Evolutionary conservation across 805 yeast species (phyloP), one percentile per base, ranked within the genome.

Genomic region (Torulaspora quercuum): DNA sequence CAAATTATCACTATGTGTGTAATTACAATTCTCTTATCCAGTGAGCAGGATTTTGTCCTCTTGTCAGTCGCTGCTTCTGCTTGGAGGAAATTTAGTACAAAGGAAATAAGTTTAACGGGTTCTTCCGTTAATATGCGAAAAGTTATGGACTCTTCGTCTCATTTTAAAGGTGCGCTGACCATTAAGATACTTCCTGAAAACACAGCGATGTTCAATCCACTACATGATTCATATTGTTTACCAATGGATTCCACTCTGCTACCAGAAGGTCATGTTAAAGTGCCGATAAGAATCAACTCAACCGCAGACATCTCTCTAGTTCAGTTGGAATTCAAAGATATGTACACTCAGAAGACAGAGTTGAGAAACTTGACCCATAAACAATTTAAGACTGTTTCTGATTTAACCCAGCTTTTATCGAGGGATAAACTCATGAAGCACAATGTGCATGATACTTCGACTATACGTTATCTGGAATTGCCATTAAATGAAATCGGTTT

Each of bases 131-230:
- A 57, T 25, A 50, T 48, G 16, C 51, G 48, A 12, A 41, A 46
- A 23, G 30, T 45, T 27, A 9, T 55, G 35, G 50, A 64, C 44
- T 44, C 59, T 11, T 46, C 65, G 33, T 36, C 49, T 32, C 94
- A 88, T 58, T 82, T 89, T 57, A 82, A 76, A 52, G 98, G 98
- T 28, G 78, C 78, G 27, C 84, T 85, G 53, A 83, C 89, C 1
- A 81, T 92, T 44, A 83, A 89, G 53, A 83, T 84, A 44, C 66
- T 92, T 22, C 97, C 98, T 0, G 97, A 90, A 61, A 82, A 94
- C 28, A 81, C 94, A 0, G 95, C 94, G 4, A 68, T 71, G 51
- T 64, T 92, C 49, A 87, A 89, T 46, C 96, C 96, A 3, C 74
- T 77, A 49, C 75, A 70, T 33, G 77, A 74, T 18, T 68, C 75